Evolutionary conservation across 78 protist species (phyloP), one percentile per base, ranked within the genome.

Genomic region (Dictyostelium discoideum): DNA sequence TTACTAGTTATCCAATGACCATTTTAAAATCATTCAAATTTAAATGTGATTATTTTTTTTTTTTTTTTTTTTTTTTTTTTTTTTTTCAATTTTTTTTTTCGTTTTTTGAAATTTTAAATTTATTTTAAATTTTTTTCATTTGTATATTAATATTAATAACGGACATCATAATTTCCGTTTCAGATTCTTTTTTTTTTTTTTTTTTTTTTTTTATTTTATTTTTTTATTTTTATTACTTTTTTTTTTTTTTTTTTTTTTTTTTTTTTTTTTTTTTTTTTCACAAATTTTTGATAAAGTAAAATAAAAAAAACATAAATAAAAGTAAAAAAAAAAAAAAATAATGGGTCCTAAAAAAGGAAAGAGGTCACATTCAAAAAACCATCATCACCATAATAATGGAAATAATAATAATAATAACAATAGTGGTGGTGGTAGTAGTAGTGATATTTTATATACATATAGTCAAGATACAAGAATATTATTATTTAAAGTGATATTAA

Each of bases 391-490:
- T 3, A 0, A 57, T 60, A 60, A 20, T 60, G 20, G 20, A 20
- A 60, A 60, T 60, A 60, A 60, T 60, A 54, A 54, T 54, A 54
- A 54, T 54, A 54, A 54, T 16, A 54, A 13, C 10, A 48, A 48
- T 48, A 48, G 50, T 44, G 50, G 7, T 44, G 50, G 7, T 44
- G 50, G 50, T 44, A 2, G 50, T 44, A 44, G 2, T 2, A 44
- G 50, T 60, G 16, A 20, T 60, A 60, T 1, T 60, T 14, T 8
- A 18, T 26, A n/a, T 11, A 26, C 3, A n/a, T 69, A 69, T 26
- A 69, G 39, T 26, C 77, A 69, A 26, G 77, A 69, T 26, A 69
- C 77, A 69, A 69, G 77, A 26, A 69, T 69, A 69, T 69, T 69
- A 69, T 69, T 69, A 26, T 69, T 69, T 69, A 69, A 69, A 26